Base-by-base conservation (phyloP, 2,329 filamentous ascomycete species). In the Curvularia sp. region DNA sequence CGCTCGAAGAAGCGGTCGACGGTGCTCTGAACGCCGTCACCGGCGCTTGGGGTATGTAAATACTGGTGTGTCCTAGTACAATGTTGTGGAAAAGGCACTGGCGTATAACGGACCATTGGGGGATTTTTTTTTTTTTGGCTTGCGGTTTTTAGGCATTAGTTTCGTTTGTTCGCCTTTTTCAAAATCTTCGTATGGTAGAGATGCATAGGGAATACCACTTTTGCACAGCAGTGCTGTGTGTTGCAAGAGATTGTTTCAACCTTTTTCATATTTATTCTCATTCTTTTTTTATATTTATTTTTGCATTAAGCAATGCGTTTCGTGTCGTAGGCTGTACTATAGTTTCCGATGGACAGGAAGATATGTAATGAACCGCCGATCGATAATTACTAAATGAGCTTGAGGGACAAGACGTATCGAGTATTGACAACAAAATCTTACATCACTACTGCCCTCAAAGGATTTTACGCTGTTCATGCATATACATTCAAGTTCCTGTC, bases 1-100 rank as follows among this genome's bases (percentile, higher is more conserved):
- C 84, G 51, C 75, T 88, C 35, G 84, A 87, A 67, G 74, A 78
- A 42, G 81, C 81, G 20, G 78, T 88, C 49, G 85, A 88, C 54
- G 82, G 84, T 42, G 85, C 83, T 49, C 78, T 88, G 62, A 81
- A 83, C 58, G 75, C 86, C 50, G 82, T 86, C 43, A 67, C 70
- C 58, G 74, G 75, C 35, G 71, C 71, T 30, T 75, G 68, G 69
- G 67, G 64, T 5, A 38, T 65, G 53, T 67, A 59, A 58, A 58
- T 61, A 57, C 18, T 42, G 41, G 39, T 31, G 46, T 46, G 30
- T 39, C 42, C 22, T 42, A 54, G 47, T 42, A 53, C 52, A 42
- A 43, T 43, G 22, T 55, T 59, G 38, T 57, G 50, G 55, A 48
- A 47, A 44, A 33, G 49, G 53, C 44, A 49, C 51, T 54, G 55